phyloP scores from a whole-genome alignment of 2,329 filamentous ascomycete species.

The Scedosporium dehoogii region DNA sequence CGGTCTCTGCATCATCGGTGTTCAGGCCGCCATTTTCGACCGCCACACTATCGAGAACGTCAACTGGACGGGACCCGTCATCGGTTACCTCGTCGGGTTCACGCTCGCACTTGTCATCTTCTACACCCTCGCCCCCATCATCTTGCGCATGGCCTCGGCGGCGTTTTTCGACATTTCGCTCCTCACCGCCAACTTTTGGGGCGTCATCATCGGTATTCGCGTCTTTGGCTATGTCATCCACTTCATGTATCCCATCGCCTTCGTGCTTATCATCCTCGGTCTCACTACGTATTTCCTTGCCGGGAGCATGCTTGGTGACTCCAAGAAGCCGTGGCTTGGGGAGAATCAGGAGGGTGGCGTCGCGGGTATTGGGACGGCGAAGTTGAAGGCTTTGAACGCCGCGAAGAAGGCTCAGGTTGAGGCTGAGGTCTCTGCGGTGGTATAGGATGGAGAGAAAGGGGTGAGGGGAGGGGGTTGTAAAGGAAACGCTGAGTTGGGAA shows the following conservation, averaged over 20 bases:
- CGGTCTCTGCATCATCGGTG: constrained; percentile 82
- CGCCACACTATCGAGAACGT: constrained; percentile 57
- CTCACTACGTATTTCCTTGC: constrained; percentile 81
- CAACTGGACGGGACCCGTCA: constrained; percentile 57
- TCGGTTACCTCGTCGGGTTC: constrained; percentile 81
- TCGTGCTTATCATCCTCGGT: constrained; percentile 82
- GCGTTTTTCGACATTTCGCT: constrained; percentile 96
- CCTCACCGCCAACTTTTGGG: constrained; percentile 95
- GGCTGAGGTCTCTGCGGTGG: background rate
- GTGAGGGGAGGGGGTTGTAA: background rate
- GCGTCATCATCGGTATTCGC: constrained; percentile 79
- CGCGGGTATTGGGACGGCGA: constrained; percentile 75
- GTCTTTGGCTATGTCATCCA: constrained; percentile 75
- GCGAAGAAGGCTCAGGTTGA: constrained; percentile 20
- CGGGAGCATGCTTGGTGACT: constrained; percentile 73
- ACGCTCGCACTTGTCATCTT: constrained; percentile 76
- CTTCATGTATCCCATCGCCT: constrained; percentile 91
- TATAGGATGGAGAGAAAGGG: background rate
- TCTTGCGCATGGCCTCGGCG: constrained; percentile 82
- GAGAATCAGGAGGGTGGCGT: constrained; percentile 74
- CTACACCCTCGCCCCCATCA: constrained; percentile 76
- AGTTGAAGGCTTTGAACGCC: constrained; percentile 58
- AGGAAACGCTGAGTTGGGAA: too few relatives aligned
- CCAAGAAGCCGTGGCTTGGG: constrained; percentile 91
- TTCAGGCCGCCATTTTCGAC: constrained; percentile 88